Percentiles rank a stretch among this genome's conserved stretches.
Conservation (phyloP, 2,329 filamentous ascomycete genomes). For the Thelonectria blattea region DNA sequence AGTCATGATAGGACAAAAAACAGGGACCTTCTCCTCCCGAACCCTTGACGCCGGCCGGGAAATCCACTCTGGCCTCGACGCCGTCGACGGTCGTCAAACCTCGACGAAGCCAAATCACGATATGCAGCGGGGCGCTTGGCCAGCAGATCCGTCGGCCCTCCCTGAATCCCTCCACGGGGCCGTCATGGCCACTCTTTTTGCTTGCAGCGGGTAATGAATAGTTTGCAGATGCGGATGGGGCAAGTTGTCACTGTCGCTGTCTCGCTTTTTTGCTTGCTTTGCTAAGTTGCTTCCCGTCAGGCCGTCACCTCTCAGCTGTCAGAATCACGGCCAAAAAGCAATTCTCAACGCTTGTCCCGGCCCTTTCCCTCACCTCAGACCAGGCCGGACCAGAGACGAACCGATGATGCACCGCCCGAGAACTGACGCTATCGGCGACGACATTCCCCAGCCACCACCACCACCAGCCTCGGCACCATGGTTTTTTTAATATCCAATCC, state of each 20-base stretch:
- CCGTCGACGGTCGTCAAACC: slow-evolving; percentile 5
- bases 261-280: slow-evolving; percentile 2
- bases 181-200: slow-evolving; percentile 28
- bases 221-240: slow-evolving; percentile 32
- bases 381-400: neutral
- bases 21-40: slow-evolving; percentile 32
- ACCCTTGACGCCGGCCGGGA: slow-evolving; percentile 28
- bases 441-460: slow-evolving; percentile 21
- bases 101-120: slow-evolving; percentile 30
- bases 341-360: neutral
- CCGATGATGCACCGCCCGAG: slow-evolving; percentile 20
- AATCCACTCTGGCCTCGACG: slow-evolving; percentile 25
- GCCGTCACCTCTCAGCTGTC: neutral
- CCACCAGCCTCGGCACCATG: slow-evolving; percentile 21
- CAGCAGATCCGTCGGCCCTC: slow-evolving; percentile 34
- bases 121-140: slow-evolving; percentile 34
- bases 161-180: neutral
- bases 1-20: neutral
- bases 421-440: slow-evolving; percentile 27
- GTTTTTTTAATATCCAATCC: neutral
- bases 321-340: slow-evolving; percentile 2
- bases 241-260: slow-evolving; percentile 19
- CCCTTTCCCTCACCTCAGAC: neutral
- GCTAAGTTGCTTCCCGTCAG: neutral
- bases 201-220: slow-evolving; percentile 32